Evolutionary conservation across 768 basidiomycete species (phyloP).

Genomic region (Mycena crocata): DNA sequence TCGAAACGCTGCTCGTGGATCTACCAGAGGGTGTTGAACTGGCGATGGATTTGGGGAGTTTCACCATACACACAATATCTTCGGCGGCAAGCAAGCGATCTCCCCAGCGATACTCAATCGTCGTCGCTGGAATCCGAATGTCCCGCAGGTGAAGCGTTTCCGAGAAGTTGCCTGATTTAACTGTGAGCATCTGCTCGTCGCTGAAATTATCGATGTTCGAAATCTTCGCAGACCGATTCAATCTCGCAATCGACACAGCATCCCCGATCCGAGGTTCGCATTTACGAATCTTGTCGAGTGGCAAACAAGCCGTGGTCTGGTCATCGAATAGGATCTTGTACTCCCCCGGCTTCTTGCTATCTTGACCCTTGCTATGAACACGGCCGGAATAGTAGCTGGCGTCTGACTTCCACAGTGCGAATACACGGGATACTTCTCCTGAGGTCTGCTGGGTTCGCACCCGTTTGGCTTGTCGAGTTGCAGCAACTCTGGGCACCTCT

Average conservation of each 20-base stretch:
- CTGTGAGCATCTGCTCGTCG: constrained; percentile 44
- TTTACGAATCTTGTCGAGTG: constrained; percentile 63
- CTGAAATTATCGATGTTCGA: constrained; percentile 36
- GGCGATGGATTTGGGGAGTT: constrained; percentile 46
- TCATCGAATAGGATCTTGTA: constrained; percentile 80
- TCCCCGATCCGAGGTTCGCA: constrained; percentile 67
- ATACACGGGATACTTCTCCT: constrained; percentile 65
- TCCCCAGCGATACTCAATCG: constrained; percentile 63
- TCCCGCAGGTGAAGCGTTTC: constrained; percentile 49
- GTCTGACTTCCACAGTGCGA: constrained; percentile 74
- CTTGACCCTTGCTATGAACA: constrained; percentile 52
- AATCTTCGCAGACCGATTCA: constrained; percentile 48
- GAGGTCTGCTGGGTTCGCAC: constrained; percentile 47
- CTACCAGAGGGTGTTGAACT: constrained; percentile 62
- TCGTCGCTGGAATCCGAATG: constrained; percentile 63
- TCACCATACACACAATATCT: constrained; percentile 55
- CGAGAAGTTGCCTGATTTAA: constrained; percentile 54
- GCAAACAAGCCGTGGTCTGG: constrained; percentile 57
- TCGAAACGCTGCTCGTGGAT: constrained; percentile 50
- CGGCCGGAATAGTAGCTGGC: constrained; percentile 72
- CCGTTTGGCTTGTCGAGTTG: constrained; percentile 50
- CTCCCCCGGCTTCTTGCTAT: constrained; percentile 32
- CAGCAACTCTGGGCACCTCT: constrained; percentile 39
- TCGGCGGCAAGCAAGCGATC: constrained; percentile 60
- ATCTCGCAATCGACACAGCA: constrained; percentile 54